Percentiles rank a stretch among this genome's conserved stretches.
phyloP scores from a whole-genome alignment of 1,284 basidiomycete species.

The Rhodotorula sp. region DNA sequence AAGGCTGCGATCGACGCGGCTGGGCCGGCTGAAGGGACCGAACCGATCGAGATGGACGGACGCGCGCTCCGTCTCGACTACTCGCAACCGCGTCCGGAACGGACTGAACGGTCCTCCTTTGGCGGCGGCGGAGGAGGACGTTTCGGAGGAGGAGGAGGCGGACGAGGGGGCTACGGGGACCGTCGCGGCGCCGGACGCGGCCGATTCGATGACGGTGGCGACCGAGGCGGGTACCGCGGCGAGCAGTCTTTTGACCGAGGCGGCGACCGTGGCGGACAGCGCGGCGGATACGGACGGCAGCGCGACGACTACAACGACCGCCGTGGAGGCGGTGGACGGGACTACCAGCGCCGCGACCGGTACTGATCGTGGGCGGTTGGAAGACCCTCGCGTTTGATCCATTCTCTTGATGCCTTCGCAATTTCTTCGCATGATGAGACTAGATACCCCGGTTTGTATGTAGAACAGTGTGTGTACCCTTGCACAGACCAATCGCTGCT shows the following conservation, averaged over 20 bases:
- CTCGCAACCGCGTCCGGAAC: slow-evolving; percentile 74
- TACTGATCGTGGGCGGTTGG: not conserved
- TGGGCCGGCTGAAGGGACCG: slow-evolving; percentile 49
- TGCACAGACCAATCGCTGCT: no score
- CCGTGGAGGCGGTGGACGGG: not conserved
- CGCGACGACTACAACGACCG: not conserved
- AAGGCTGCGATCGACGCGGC: slow-evolving; percentile 71
- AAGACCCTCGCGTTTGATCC: not conserved
- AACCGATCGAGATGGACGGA: slow-evolving; percentile 78
- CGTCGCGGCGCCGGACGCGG: slow-evolving; percentile 41
- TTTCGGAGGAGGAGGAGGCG: slow-evolving; percentile 36
- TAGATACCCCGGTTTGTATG: no score
- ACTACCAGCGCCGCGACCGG: not conserved
- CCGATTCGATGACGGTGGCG: slow-evolving; percentile 51
- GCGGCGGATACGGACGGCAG: not conserved
- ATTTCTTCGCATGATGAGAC: no score
- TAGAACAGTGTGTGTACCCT: no score
- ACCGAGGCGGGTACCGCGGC: slow-evolving; percentile 48
- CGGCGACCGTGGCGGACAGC: not conserved
- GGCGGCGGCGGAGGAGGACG: slow-evolving; percentile 42
- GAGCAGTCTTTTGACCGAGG: slow-evolving; percentile 29
- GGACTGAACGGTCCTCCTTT: slow-evolving; percentile 55
- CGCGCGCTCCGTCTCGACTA: slow-evolving; percentile 81
- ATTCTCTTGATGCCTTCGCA: not conserved
- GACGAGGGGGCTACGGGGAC: slow-evolving; percentile 48